Evolutionary conservation across 2,329 filamentous ascomycete genomes (phyloP).

Genomic region (Camillea tinctor): DNA sequence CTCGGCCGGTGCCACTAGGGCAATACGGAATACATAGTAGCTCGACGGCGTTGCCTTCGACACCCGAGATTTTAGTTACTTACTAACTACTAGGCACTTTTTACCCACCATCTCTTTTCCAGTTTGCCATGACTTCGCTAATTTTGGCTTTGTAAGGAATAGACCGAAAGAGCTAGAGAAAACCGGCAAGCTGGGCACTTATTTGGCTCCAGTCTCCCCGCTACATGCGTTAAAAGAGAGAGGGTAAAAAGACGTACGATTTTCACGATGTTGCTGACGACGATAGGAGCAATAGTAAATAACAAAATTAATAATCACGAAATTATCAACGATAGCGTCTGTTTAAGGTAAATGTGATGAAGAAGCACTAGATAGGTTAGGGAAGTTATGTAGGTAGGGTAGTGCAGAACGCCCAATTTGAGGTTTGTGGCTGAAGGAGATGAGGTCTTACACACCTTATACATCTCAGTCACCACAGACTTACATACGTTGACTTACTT

Average conservation of each 20-base stretch:
- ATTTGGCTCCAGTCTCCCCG: slow-evolving; percentile 15
- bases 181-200: slow-evolving; percentile 22
- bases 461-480: too few species aligned
- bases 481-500: too few species aligned
- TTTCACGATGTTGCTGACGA: slow-evolving; percentile 11
- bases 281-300: not conserved
- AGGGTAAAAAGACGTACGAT: slow-evolving; percentile 19
- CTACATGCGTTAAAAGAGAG: slow-evolving; percentile 20
- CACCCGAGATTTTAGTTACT: not conserved
- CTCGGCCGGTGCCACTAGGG: not conserved
- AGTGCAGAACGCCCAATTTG: not conserved
- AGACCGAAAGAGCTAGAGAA: slow-evolving; percentile 22
- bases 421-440: not conserved
- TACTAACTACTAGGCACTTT: slow-evolving; percentile 2
- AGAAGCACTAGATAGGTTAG: not conserved
- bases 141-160: slow-evolving; percentile 28
- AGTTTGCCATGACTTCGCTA: slow-evolving; percentile 23
- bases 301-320: not conserved
- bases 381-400: not conserved
- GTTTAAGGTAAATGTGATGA: too few species aligned
- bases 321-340: not conserved
- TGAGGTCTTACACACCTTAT: not conserved
- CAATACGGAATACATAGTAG: not conserved
- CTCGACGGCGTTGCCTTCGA: not conserved
- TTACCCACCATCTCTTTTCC: slow-evolving; percentile 10